Percentiles rank a stretch among this genome's conserved stretches.
Evolutionary conservation across 306 rosid genomes (phyloP).

Genomic region (Fragaria vesca): DNA sequence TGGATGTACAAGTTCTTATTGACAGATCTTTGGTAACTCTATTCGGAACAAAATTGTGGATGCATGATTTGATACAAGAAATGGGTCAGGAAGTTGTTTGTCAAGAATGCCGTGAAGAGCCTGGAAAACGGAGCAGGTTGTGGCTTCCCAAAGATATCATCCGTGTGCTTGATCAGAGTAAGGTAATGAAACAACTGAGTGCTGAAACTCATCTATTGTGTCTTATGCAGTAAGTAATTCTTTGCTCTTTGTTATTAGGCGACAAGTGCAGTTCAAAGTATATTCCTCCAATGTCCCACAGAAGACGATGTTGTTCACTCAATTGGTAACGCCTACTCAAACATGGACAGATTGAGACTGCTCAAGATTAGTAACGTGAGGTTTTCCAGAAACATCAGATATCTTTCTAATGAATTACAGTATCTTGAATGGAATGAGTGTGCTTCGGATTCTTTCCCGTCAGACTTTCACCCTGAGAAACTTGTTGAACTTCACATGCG

Average conservation of each 20-base stretch:
- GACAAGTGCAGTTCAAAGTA: not conserved
- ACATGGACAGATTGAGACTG: not conserved
- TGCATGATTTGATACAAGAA: constrained; percentile 15
- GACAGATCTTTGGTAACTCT: constrained; percentile 1
- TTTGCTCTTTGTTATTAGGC: not conserved
- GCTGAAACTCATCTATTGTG: not conserved
- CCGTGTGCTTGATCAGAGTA: not conserved
- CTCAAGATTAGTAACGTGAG: not conserved
- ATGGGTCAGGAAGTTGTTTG: not conserved
- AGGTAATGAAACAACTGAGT: not conserved
- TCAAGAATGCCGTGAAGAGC: not conserved
- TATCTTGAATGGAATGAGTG: not conserved
- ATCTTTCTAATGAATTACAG: not conserved
- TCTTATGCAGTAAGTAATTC: not conserved
- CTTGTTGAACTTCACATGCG: not conserved
- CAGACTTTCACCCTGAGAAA: not conserved
- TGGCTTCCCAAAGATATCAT: not conserved
- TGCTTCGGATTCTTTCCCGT: not conserved
- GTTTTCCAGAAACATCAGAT: not conserved
- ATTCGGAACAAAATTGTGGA: constrained; percentile 2
- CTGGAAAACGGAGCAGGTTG: constrained; percentile 8
- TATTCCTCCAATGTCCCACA: not conserved
- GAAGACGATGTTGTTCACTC: not conserved
- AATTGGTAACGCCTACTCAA: not conserved
- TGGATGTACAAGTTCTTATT: no score